Conservation (phyloP, 306 rosid genomes). For the Cicer cuneatum region DNA sequence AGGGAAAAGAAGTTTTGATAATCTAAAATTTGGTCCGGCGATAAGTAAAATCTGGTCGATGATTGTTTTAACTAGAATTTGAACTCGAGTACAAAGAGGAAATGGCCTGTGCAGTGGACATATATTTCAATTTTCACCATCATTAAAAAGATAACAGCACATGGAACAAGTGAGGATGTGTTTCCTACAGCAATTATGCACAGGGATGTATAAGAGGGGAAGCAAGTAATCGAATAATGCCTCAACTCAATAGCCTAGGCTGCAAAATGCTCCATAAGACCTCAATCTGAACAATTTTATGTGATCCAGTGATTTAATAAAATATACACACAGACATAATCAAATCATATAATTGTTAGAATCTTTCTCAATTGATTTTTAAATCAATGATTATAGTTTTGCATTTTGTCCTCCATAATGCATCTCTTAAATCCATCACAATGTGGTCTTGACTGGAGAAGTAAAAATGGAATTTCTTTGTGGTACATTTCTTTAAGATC, state of each 20-base stretch:
- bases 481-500: too few relatives aligned
- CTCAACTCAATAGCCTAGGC: neutral
- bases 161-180: neutral
- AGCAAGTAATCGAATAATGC: too few relatives aligned
- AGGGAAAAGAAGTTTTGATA: neutral
- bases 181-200: too few relatives aligned
- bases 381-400: slow-evolving; percentile 1
- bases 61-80: neutral
- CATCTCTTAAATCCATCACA: neutral
- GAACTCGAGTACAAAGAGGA: neutral
- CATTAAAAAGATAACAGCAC: neutral
- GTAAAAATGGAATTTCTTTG: neutral
- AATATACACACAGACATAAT: too few relatives aligned
- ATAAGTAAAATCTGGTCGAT: neutral
- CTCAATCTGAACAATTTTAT: too few relatives aligned
- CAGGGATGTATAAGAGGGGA: too few relatives aligned
- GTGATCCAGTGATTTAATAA: too few relatives aligned
- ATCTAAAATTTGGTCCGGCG: neutral
- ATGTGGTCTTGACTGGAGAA: neutral
- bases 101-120: neutral
- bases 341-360: too few relatives aligned
- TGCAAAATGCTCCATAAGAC: neutral
- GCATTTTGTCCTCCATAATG: neutral
- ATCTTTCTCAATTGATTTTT: too few relatives aligned
- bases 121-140: neutral